A percentile compares a stretch with the other conserved stretches of the same genome.
These are phyloP conservation scores for Triticum turgidum DNA, from an alignment of 176 grass and related monocot species.

Conservation along the genomic window DNA sequence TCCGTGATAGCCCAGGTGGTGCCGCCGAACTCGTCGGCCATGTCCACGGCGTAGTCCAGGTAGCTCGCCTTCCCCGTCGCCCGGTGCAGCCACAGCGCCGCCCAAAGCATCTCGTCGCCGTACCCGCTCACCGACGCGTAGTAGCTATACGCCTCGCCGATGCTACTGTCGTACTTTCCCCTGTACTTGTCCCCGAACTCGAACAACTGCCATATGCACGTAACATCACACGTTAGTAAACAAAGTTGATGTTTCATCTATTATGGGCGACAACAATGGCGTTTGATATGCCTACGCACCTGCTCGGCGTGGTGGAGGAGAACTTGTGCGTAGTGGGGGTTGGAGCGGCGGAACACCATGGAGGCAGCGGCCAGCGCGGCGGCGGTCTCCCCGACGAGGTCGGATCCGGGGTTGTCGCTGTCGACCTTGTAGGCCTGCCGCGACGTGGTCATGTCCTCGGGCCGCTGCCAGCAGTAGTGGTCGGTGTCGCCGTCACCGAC, in stretches of 20 bases:
- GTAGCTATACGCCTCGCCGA: conserved; percentile 33
- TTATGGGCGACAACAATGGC: background rate
- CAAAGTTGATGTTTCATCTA: background rate
- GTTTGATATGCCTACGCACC: background rate
- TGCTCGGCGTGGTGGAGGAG: conserved; percentile 44
- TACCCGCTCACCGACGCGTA: conserved; percentile 62
- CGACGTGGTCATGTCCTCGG: conserved; percentile 64
- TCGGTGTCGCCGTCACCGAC: conserved; percentile 58
- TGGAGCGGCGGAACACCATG: conserved; percentile 37
- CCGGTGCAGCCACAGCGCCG: conserved; percentile 59
- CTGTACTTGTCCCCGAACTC: conserved; percentile 45
- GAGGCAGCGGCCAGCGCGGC: conserved; percentile 45
- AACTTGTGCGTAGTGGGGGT: conserved; percentile 30
- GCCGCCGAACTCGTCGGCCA: conserved; percentile 47
- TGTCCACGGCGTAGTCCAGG: conserved; percentile 43
- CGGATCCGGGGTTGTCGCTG: conserved; percentile 33
- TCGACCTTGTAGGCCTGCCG: conserved; percentile 45
- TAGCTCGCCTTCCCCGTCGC: conserved; percentile 33
- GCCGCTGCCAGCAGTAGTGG: conserved; percentile 58
- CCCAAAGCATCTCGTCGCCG: conserved; percentile 69
- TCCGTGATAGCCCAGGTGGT: conserved; percentile 48
- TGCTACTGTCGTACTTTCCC: conserved; percentile 51
- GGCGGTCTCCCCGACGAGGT: conserved; percentile 50
- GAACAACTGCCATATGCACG: conserved; percentile 33
- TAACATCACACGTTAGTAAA: background rate